phyloP scores from a whole-genome alignment of 2,329 filamentous ascomycete genomes.

The Fusarium tupiense region DNA sequence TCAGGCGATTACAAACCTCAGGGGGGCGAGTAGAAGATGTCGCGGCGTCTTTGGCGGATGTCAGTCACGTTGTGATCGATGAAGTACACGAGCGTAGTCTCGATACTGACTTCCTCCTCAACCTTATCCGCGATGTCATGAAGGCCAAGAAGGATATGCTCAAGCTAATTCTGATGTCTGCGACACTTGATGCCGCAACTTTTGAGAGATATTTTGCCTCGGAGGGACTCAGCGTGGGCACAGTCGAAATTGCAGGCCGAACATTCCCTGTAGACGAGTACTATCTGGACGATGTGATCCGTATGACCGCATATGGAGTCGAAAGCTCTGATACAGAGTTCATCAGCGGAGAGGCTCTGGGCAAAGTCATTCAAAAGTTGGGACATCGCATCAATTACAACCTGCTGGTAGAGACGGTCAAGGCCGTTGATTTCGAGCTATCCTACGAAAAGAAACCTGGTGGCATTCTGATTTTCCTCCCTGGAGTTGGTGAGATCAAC shows the following conservation, averaged over 20 bases:
- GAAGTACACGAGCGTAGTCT: slow-evolving; percentile 97
- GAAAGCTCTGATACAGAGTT: slow-evolving; percentile 59
- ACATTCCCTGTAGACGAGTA: slow-evolving; percentile 92
- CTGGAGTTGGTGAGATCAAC: slow-evolving; percentile 91
- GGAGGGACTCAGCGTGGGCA: slow-evolving; percentile 73
- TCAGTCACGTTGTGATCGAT: slow-evolving; percentile 95
- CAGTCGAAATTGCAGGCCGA: slow-evolving; percentile 88
- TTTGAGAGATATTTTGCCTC: slow-evolving; percentile 65
- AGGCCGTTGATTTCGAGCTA: slow-evolving; percentile 82
- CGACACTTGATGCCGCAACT: slow-evolving; percentile 89
- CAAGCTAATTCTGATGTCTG: slow-evolving; percentile 98
- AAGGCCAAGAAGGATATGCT: slow-evolving; percentile 81
- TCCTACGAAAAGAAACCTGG: slow-evolving; percentile 70
- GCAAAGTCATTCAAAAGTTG: slow-evolving; percentile 75
- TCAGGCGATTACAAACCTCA: slow-evolving; percentile 91
- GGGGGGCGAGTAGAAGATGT: slow-evolving; percentile 84
- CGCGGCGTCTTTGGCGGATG: slow-evolving; percentile 81
- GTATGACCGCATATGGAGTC: slow-evolving; percentile 78
- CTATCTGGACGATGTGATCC: slow-evolving; percentile 89
- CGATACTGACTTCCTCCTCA: slow-evolving; percentile 98
- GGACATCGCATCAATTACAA: slow-evolving; percentile 92
- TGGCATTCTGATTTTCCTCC: slow-evolving; percentile 94
- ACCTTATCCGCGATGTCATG: slow-evolving; percentile 86
- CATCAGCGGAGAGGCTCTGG: slow-evolving; percentile 66
- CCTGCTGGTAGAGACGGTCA: slow-evolving; percentile 81